Conservation (phyloP, 2,329 filamentous ascomycete genomes). For the Pseudocercospora ulei region DNA sequence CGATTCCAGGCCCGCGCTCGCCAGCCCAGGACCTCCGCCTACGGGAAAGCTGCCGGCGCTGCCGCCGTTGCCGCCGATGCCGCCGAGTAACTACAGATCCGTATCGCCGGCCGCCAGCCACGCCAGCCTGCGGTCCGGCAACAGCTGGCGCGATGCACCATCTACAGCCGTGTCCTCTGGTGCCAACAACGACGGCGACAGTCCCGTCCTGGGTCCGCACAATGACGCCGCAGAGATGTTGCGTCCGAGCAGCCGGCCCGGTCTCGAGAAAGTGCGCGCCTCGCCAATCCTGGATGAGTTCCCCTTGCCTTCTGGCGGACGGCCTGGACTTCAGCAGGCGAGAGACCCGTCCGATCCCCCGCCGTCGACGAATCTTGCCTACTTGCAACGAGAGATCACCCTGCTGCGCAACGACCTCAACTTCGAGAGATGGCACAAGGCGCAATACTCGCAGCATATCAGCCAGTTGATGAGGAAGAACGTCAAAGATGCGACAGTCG, state of each 20-base stretch:
- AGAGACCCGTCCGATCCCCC: conserved; percentile 18
- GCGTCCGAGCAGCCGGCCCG: conserved; percentile 19
- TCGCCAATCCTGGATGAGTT: conserved; percentile 27
- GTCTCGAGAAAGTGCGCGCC: conserved; percentile 9
- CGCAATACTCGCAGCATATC: conserved; percentile 73
- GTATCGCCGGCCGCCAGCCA: conserved; percentile 30
- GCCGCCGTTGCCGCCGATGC: conserved; percentile 37
- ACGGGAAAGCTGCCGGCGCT: conserved; percentile 40
- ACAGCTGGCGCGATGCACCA: conserved; percentile 49
- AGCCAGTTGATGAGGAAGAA: conserved; percentile 66
- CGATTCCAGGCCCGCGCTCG: conserved; percentile 36
- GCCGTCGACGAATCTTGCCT: conserved; percentile 39
- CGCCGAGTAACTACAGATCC: conserved; percentile 27
- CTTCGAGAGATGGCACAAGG: conserved; percentile 74
- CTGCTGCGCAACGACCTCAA: conserved; percentile 69
- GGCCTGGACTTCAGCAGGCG: background rate
- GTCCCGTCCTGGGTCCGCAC: conserved; percentile 51
- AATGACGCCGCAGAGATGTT: conserved; percentile 21
- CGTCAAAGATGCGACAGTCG: conserved; percentile 64
- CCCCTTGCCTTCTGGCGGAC: conserved; percentile 18
- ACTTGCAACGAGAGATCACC: conserved; percentile 63
- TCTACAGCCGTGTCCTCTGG: conserved; percentile 43
- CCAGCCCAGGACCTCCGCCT: conserved; percentile 43
- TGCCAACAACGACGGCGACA: conserved; percentile 40
- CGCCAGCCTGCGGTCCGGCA: conserved; percentile 27